These are phyloP conservation scores for Xylaria sp. DNA, from an alignment of 2,329 filamentous ascomycete genomes.

Conservation along the genomic window DNA sequence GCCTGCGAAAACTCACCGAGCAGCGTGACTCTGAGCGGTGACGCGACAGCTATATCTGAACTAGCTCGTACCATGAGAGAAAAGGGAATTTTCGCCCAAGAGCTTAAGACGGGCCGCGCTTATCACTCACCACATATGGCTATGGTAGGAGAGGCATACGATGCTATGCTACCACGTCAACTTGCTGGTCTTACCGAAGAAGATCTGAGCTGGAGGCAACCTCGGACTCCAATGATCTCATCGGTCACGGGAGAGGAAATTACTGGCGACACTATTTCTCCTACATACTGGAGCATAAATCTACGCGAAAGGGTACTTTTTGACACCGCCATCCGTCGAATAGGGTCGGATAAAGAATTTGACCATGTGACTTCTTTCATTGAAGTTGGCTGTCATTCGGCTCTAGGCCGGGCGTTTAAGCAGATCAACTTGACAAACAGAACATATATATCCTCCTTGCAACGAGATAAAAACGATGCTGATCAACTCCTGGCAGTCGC, in stretches of 20 bases:
- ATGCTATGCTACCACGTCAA: slow-evolving; percentile 25
- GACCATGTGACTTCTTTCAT: slow-evolving; percentile 38
- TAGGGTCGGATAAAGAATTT: slow-evolving; percentile 48
- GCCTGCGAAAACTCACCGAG: slow-evolving; percentile 49
- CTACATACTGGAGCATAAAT: slow-evolving; percentile 44
- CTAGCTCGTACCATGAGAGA: slow-evolving; percentile 55
- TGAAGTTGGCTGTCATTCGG: slow-evolving; percentile 46
- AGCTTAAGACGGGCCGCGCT: slow-evolving; percentile 55
- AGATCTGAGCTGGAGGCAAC: slow-evolving; percentile 33
- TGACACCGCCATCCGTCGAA: slow-evolving; percentile 52
- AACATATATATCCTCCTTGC: slow-evolving; percentile 38
- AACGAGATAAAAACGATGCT: slow-evolving; percentile 35
- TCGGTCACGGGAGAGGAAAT: slow-evolving; percentile 42
- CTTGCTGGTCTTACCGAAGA: slow-evolving; percentile 29
- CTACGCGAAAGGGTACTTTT: slow-evolving; percentile 42
- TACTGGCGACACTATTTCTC: slow-evolving; percentile 22
- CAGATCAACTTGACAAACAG: slow-evolving; percentile 42
- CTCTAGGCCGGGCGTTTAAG: slow-evolving; percentile 46
- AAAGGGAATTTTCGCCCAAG: slow-evolving; percentile 59
- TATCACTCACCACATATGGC: slow-evolving; percentile 54
- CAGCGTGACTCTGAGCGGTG: slow-evolving; percentile 60
- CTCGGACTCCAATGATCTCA: slow-evolving; percentile 37
- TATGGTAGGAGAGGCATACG: slow-evolving; percentile 53
- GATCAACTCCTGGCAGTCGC: slow-evolving; percentile 34
- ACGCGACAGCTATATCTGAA: slow-evolving; percentile 55